Conservation (phyloP, 2,329 filamentous ascomycete genomes). For the Verticillium nonalfalfae region DNA sequence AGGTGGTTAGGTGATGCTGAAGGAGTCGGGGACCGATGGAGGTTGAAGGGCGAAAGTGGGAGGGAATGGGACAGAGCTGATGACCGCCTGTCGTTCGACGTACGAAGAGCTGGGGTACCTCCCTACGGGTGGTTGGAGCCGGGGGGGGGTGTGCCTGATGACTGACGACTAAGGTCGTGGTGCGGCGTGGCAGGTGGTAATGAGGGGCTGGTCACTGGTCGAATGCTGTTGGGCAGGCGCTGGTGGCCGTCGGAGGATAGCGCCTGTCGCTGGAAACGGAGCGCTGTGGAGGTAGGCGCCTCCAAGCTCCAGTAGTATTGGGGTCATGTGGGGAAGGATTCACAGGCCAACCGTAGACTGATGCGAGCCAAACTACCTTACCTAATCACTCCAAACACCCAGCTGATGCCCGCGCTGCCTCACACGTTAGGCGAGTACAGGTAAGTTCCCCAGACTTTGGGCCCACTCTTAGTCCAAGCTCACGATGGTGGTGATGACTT, state of each 20-base stretch:
- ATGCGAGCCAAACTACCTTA: neutral
- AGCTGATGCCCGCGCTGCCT: no score
- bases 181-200: neutral
- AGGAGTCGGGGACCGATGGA: neutral
- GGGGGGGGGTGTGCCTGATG: neutral
- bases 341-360: neutral
- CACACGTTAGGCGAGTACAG: no score
- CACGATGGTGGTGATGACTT: neutral
- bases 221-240: neutral
- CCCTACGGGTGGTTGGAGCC: neutral
- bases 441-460: neutral
- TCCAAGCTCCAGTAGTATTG: neutral
- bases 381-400: neutral
- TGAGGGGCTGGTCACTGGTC: neutral
- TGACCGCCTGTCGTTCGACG: neutral
- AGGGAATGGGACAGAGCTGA: neutral
- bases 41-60: neutral
- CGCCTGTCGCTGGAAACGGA: neutral
- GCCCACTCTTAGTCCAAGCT: neutral
- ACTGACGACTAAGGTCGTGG: neutral
- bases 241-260: neutral
- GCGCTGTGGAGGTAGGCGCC: neutral
- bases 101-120: neutral
- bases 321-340: neutral
- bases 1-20: constrained; percentile 3